Evolutionary conservation across 352 stramenopile species (phyloP).

Genomic region (Phytophthora tentaculata): DNA sequence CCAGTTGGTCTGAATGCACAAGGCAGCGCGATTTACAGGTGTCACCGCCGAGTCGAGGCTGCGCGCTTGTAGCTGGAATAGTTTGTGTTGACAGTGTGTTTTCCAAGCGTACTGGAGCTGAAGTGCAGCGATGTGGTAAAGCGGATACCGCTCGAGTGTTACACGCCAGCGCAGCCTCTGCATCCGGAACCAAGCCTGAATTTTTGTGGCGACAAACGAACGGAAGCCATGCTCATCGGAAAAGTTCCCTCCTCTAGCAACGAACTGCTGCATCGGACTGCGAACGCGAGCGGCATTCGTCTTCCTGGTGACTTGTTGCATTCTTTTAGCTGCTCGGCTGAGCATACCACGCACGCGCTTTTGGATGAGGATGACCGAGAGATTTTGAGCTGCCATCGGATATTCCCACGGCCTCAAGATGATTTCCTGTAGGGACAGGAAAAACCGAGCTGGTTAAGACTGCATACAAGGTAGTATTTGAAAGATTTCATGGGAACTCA

Average conservation of each 20-base stretch:
- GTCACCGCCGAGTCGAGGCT: constrained; percentile 26
- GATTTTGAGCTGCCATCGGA: constrained; percentile 83
- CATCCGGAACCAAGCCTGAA: constrained; percentile 83
- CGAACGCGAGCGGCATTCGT: constrained; percentile 13
- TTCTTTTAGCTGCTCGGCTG: constrained; percentile 30
- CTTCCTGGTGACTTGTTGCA: constrained; percentile 1
- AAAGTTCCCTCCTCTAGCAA: constrained; percentile 56
- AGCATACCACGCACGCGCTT: constrained; percentile 75
- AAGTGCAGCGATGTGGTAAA: constrained; percentile 89
- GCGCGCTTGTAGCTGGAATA: constrained; percentile 27
- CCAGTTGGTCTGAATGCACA: constrained; percentile 69
- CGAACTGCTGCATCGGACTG: constrained; percentile 78
- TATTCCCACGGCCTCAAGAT: constrained; percentile 76
- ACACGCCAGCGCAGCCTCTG: constrained; percentile 51
- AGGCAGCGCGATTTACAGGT: constrained; percentile 47
- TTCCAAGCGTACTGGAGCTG: constrained; percentile 85
- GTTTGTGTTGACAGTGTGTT: constrained; percentile 51
- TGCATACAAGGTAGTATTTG: neutral
- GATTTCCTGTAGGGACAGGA: constrained; percentile 47
- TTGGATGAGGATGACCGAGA: constrained; percentile 81
- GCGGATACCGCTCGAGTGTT: constrained; percentile 54
- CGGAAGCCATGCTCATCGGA: constrained; percentile 64
- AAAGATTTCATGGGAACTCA: constrained; percentile 22
- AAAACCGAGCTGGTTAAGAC: neutral
- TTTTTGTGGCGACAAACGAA: constrained; percentile 56